Conservation (phyloP, 2,329 filamentous ascomycete species). For the Calonectria pauciramosa region DNA sequence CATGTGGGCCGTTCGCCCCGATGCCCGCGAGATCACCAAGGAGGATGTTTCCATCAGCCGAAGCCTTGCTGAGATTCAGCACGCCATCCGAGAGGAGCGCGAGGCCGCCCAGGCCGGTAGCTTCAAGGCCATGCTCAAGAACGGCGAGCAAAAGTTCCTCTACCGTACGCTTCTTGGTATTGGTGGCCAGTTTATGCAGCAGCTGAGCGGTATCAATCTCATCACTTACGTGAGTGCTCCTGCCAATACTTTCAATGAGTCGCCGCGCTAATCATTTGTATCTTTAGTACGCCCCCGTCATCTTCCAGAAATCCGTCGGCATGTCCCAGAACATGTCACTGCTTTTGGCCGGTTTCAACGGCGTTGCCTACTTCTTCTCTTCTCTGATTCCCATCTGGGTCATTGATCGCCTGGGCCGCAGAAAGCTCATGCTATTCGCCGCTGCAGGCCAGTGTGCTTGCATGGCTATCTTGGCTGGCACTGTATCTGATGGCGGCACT, state of each 20-base stretch:
- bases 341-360: slow-evolving; percentile 66
- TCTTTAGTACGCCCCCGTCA: slow-evolving; percentile 54
- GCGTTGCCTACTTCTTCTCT: slow-evolving; percentile 52
- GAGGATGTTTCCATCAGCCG: slow-evolving; percentile 45
- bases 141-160: slow-evolving; percentile 57
- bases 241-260: not conserved
- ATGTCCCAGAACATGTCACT: slow-evolving; percentile 61
- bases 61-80: slow-evolving; percentile 54
- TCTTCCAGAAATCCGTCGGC: slow-evolving; percentile 60
- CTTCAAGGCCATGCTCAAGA: slow-evolving; percentile 55
- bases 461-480: slow-evolving; percentile 62
- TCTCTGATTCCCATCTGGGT: slow-evolving; percentile 51
- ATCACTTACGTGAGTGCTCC: slow-evolving; percentile 47
- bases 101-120: slow-evolving; percentile 50
- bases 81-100: slow-evolving; percentile 56
- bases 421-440: slow-evolving; percentile 70
- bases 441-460: slow-evolving; percentile 53
- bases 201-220: slow-evolving; percentile 51
- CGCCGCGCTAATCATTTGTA: slow-evolving; percentile 26
- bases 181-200: slow-evolving; percentile 61
- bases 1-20: slow-evolving; percentile 47
- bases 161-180: slow-evolving; percentile 57
- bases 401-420: slow-evolving; percentile 62
- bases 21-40: slow-evolving; percentile 43
- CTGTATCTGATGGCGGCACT: slow-evolving; percentile 54